phyloP scores from a whole-genome alignment of 2,329 filamentous ascomycete species.

The Berkeleyomyces basicola region DNA sequence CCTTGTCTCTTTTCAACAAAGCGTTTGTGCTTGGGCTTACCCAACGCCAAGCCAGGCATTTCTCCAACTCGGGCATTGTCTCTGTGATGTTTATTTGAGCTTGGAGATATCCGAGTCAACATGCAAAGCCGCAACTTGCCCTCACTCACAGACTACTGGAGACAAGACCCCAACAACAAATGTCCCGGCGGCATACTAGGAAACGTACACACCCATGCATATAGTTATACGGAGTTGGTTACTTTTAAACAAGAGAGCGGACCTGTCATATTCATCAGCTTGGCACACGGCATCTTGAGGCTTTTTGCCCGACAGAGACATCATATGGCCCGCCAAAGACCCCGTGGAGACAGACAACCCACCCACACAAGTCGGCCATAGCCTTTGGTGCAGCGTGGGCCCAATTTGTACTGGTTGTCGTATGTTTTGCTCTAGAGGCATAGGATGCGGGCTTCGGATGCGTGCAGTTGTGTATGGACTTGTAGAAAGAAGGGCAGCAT shows the following conservation, averaged over 20 bases:
- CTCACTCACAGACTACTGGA: background rate
- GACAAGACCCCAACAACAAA: background rate
- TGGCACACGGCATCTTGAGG: background rate
- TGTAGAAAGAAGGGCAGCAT: background rate
- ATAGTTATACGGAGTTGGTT: background rate
- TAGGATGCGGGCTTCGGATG: background rate
- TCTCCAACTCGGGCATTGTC: background rate
- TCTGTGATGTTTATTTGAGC: background rate
- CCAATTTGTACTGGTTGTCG: background rate
- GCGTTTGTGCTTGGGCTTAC: background rate
- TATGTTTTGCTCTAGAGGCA: background rate
- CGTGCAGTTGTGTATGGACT: background rate
- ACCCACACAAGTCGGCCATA: background rate
- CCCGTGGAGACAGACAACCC: background rate
- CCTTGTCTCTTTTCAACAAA: background rate
- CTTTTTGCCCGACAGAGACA: background rate
- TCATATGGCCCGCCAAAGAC: background rate
- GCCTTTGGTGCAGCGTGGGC: background rate
- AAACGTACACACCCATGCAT: no score
- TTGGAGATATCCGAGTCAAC: background rate
- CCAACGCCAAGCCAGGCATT: background rate
- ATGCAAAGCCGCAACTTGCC: background rate
- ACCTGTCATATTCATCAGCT: background rate
- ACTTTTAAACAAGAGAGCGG: background rate
- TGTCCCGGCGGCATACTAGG: no score